Conservation (phyloP, 164 flowering plant species). For the Dillenia suffruticosa region DNA sequence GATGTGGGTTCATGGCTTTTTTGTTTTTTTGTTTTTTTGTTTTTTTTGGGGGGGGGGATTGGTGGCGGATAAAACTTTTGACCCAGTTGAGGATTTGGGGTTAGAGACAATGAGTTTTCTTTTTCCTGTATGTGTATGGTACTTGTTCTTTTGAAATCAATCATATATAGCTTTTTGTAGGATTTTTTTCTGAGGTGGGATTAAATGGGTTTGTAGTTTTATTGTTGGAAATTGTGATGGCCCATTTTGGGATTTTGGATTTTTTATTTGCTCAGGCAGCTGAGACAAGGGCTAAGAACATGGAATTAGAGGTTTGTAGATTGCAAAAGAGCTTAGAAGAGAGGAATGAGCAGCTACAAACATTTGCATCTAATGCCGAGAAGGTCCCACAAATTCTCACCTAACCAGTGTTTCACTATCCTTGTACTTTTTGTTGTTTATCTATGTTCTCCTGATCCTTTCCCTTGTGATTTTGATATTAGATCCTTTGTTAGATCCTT, state of each 20-base stretch:
- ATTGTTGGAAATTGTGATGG: no score
- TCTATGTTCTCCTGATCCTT: background rate
- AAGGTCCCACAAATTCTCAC: constrained; percentile 36
- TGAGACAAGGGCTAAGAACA: constrained; percentile 52
- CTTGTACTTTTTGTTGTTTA: background rate
- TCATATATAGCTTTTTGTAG: no score
- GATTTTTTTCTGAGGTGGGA: no score
- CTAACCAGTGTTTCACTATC: background rate
- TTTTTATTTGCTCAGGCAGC: constrained; percentile 42
- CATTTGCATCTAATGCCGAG: constrained; percentile 49
- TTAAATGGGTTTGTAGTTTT: no score
- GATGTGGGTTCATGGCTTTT: no score
- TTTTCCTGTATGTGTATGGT: background rate
- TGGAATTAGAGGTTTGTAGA: constrained; percentile 60
- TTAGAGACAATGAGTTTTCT: no score
- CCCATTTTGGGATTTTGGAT: constrained; percentile 1
- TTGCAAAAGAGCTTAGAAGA: constrained; percentile 72
- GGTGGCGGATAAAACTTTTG: no score
- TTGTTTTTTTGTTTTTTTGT: no score
- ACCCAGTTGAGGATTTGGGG: no score
- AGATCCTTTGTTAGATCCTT: background rate
- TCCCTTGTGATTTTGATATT: background rate
- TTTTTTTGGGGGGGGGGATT: no score
- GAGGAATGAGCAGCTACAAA: constrained; percentile 52
- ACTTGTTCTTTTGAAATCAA: constrained; percentile 3